A percentile compares a stretch with the other conserved stretches of the same genome.
Conservation (phyloP, 1,139 yeast species). For the Hanseniaspora gamundiae region DNA sequence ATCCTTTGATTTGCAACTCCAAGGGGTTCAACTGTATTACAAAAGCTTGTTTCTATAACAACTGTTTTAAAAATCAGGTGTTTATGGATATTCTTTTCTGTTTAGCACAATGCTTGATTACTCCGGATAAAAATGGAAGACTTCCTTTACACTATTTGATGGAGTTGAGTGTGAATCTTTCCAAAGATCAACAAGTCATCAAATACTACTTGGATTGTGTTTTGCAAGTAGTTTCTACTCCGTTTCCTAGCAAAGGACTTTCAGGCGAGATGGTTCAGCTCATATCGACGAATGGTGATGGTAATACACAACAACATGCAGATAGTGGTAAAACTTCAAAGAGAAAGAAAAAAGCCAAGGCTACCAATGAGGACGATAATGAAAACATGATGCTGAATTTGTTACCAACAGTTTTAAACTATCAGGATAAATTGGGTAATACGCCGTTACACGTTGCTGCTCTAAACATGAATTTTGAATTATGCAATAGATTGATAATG, state of each 20-base stretch:
- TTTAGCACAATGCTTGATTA: slow-evolving; percentile 55
- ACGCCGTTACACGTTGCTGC: slow-evolving; percentile 56
- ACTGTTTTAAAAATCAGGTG: slow-evolving; percentile 69
- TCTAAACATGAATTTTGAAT: slow-evolving; percentile 20
- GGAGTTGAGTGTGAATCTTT: slow-evolving; percentile 42
- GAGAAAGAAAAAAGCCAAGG: background rate
- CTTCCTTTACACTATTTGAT: slow-evolving; percentile 65
- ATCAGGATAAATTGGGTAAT: slow-evolving; percentile 57
- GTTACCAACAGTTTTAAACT: slow-evolving; percentile 50
- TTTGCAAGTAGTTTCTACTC: slow-evolving; percentile 20
- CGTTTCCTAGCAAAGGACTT: background rate
- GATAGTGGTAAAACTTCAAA: background rate
- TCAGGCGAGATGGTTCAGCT: background rate
- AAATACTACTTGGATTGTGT: slow-evolving; percentile 32
- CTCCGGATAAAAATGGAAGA: slow-evolving; percentile 61
- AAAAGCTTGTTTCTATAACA: slow-evolving; percentile 73
- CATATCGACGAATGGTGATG: background rate
- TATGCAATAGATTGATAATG: slow-evolving; percentile 21
- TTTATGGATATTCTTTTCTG: slow-evolving; percentile 62
- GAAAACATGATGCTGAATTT: slow-evolving; percentile 27
- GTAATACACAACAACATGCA: background rate
- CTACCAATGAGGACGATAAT: background rate
- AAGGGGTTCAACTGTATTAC: slow-evolving; percentile 79
- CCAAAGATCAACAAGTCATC: slow-evolving; percentile 30
- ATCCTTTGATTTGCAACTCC: slow-evolving; percentile 59